These are phyloP conservation scores for Aristolochia fimbriata DNA, from an alignment of 164 flowering plant genomes.

Conservation along the genomic window DNA sequence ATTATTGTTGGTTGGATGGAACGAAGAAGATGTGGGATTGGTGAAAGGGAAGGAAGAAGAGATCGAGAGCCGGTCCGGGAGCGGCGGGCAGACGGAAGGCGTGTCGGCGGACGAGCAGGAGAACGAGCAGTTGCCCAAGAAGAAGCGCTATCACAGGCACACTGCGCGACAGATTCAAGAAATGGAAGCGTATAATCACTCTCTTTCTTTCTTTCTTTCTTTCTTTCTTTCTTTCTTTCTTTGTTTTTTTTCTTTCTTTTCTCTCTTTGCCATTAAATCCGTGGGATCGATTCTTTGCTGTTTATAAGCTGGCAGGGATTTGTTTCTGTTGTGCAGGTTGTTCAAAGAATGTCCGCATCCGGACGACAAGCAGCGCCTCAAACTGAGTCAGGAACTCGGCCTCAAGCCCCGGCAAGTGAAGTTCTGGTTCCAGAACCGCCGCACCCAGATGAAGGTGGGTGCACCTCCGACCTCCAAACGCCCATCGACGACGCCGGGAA, in stretches of 20 bases:
- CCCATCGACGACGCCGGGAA: too few relatives aligned
- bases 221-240: background rate
- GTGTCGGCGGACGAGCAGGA: constrained; percentile 58
- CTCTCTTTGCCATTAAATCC: background rate
- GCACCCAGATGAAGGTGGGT: constrained; percentile 70
- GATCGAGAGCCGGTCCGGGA: constrained; percentile 72
- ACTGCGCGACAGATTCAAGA: constrained; percentile 89
- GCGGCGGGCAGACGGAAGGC: constrained; percentile 54
- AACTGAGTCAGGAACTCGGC: constrained; percentile 76
- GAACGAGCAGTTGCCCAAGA: constrained; percentile 35
- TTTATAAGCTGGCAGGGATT: too few relatives aligned
- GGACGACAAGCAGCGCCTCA: constrained; percentile 85
- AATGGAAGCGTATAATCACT: constrained; percentile 79
- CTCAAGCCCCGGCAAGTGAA: constrained; percentile 93
- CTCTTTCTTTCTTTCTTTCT: constrained; percentile 4
- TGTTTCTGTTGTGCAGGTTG: constrained; percentile 25
- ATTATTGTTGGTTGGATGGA: too few relatives aligned
- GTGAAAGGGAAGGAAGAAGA: constrained; percentile 44
- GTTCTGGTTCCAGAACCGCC: constrained; percentile 95
- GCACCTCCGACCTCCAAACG: too few relatives aligned
- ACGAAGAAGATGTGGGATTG: constrained; percentile 18
- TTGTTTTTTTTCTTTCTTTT: background rate
- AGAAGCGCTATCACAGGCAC: constrained; percentile 90
- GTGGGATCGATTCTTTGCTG: background rate
- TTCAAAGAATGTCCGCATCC: constrained; percentile 93